These are phyloP conservation scores for Aspergillus cristatus DNA, from an alignment of 495 filamentous ascomycete species.

Conservation along the genomic window DNA sequence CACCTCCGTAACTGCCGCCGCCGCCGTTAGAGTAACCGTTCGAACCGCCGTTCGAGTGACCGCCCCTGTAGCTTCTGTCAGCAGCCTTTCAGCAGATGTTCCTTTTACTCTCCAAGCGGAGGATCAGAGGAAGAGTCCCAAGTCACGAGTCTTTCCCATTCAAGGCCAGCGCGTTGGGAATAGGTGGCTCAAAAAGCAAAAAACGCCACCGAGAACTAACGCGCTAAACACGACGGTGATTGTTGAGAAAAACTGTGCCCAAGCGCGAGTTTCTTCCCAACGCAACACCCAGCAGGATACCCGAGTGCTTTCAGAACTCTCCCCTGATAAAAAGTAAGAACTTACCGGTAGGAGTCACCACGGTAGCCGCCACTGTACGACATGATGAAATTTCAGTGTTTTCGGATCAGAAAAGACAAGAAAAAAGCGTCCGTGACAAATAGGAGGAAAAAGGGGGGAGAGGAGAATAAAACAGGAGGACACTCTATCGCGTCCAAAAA, in stretches of 20 bases:
- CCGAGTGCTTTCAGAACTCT: neutral
- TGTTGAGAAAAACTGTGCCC: no score
- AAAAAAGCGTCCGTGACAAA: conserved; percentile 11
- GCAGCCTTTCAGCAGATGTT: neutral
- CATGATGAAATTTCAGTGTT: conserved; percentile 40
- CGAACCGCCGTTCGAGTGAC: conserved; percentile 1
- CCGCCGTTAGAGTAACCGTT: conserved; percentile 23
- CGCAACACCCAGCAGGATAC: neutral
- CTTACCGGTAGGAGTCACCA: conserved; percentile 40
- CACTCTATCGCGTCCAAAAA: neutral
- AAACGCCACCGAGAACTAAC: no score
- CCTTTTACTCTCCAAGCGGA: conserved; percentile 4
- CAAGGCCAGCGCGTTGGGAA: no score
- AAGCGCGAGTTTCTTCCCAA: no score
- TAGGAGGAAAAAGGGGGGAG: conserved; percentile 2
- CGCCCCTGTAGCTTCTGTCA: neutral
- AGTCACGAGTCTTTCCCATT: no score
- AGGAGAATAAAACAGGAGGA: conserved; percentile 5
- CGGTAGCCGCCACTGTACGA: conserved; percentile 66
- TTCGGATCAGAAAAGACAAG: conserved; percentile 12
- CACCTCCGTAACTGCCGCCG: conserved; percentile 37
- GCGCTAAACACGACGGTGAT: no score
- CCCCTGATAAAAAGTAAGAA: conserved; percentile 3
- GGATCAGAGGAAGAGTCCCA: no score
- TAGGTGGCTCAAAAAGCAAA: no score